Conservation (phyloP, 2,329 filamentous ascomycete species). For the Domatiomyces globalis region DNA sequence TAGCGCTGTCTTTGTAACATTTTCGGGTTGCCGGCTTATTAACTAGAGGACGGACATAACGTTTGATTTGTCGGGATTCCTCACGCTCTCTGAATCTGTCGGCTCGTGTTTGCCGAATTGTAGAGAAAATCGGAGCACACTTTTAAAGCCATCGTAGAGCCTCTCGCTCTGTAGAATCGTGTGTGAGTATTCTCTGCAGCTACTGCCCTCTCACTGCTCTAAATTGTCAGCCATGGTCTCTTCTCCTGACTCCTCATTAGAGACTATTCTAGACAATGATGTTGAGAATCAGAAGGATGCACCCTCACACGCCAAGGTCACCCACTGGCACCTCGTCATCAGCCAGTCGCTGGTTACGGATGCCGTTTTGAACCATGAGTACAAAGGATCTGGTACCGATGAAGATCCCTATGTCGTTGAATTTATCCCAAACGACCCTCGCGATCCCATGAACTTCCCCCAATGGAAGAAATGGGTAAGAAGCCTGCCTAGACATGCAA, state of each 20-base stretch:
- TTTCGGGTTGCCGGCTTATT: not conserved
- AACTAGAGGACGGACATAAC: no score
- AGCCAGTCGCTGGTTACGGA: slow-evolving; percentile 12
- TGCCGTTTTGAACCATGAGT: slow-evolving; percentile 20
- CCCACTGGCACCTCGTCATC: slow-evolving; percentile 14
- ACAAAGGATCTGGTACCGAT: slow-evolving; percentile 51
- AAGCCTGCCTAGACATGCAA: slow-evolving; percentile 30
- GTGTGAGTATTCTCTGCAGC: not conserved
- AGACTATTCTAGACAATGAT: not conserved
- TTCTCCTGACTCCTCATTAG: not conserved
- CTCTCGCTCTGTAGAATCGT: no score
- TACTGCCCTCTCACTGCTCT: no score
- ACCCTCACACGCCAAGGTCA: slow-evolving; percentile 2
- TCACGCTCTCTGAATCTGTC: no score
- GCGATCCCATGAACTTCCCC: slow-evolving; percentile 54
- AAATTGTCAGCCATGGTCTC: not conserved
- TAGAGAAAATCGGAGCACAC: not conserved
- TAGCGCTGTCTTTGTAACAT: not conserved
- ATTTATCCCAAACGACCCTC: slow-evolving; percentile 34
- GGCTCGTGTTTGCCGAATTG: no score
- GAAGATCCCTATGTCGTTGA: slow-evolving; percentile 51
- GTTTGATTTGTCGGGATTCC: no score
- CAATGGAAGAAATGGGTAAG: slow-evolving; percentile 53
- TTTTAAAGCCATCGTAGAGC: not conserved
- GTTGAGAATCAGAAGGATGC: not conserved